Conservation (phyloP, 768 basidiomycete genomes). For the Boletus pseudopeckii region DNA sequence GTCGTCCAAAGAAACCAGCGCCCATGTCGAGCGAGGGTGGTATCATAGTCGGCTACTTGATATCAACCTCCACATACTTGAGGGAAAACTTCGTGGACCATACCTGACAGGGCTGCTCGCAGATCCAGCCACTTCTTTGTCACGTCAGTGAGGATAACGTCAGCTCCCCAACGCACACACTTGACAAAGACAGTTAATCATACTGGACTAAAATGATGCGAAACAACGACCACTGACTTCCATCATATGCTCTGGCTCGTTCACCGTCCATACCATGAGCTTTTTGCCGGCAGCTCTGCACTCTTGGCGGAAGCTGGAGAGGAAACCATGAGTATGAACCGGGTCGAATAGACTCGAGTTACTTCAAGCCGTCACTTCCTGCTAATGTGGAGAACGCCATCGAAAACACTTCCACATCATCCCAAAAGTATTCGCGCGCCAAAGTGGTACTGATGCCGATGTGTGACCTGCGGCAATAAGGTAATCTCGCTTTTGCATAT, state of each 20-base stretch:
- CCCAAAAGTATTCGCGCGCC: constrained; percentile 88
- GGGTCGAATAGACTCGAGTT: constrained; percentile 19
- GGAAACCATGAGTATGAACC: constrained; percentile 3
- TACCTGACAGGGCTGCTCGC: constrained; percentile 55
- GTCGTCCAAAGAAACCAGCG: constrained; percentile 76
- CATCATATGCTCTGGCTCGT: constrained; percentile 84
- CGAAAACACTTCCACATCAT: constrained; percentile 81
- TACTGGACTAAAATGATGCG: neutral
- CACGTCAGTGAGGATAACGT: constrained; percentile 75
- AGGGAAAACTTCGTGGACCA: constrained; percentile 14
- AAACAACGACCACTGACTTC: constrained; percentile 49
- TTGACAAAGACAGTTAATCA: constrained; percentile 25
- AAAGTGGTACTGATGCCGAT: constrained; percentile 72
- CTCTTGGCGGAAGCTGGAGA: constrained; percentile 68
- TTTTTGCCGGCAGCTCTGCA: constrained; percentile 78
- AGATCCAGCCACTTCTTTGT: constrained; percentile 67
- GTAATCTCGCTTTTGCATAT: constrained; percentile 70
- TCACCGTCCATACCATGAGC: constrained; percentile 96
- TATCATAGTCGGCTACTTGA: constrained; percentile 60
- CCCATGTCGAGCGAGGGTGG: constrained; percentile 56
- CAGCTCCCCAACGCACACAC: constrained; percentile 78
- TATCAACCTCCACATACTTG: neutral
- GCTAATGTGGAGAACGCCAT: constrained; percentile 74
- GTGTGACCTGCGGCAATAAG: constrained; percentile 81
- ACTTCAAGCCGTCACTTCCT: constrained; percentile 70